Evolutionary conservation across 2,329 filamentous ascomycete species (phyloP), one percentile per base, ranked within the genome.

Genomic region (Teratosphaeria zuluensis): DNA sequence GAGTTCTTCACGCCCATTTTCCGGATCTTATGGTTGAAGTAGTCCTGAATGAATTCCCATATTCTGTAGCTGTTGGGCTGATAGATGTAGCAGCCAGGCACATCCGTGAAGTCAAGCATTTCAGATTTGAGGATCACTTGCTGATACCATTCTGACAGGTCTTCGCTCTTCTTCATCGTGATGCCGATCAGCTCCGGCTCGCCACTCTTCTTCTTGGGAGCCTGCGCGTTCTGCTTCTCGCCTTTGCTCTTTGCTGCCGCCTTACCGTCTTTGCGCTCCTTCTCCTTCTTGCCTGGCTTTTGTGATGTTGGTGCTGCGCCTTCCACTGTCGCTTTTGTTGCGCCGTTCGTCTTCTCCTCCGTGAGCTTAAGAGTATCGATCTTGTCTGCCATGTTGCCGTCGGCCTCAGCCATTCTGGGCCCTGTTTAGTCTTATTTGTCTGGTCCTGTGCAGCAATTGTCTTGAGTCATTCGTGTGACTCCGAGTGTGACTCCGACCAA

Each of bases 91-190:
- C 95, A 96, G 54, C 92, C 90, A n/a, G 92, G 90, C 62, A 97
- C 92, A 77, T 96, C 89, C 71, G 96, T 97, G 83, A 96, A 99
- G 71, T 96, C 92, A 69, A 97, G 87, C 88, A 99, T 89, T 73
- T 96, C 90, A 68, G 90, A 90, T 83, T 99, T 99, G 71, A 92
- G 86, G 59, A 99, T 88, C 61, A 97, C 89, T 77, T 99, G 92
- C 77, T 96, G 90, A 77, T 99, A 99, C 94, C 94, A 99, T 75
- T 86, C 85, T 55, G 90, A 82, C 73, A 99, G 94, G 77, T 97
- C 90, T 54, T 89, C 87, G 54, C 87, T 80, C 77, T 96, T 97
- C 63, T 83, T 81, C 61, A 88, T 85, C 63, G 92, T 94, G 69
- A 96, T 96, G 64, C 92, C 92, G 68, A 94, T 95, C 64, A 95